Evolutionary conservation across 768 basidiomycete species (phyloP), one percentile per base, ranked within the genome.

Genomic region (Paxillus ammoniavirescens): DNA sequence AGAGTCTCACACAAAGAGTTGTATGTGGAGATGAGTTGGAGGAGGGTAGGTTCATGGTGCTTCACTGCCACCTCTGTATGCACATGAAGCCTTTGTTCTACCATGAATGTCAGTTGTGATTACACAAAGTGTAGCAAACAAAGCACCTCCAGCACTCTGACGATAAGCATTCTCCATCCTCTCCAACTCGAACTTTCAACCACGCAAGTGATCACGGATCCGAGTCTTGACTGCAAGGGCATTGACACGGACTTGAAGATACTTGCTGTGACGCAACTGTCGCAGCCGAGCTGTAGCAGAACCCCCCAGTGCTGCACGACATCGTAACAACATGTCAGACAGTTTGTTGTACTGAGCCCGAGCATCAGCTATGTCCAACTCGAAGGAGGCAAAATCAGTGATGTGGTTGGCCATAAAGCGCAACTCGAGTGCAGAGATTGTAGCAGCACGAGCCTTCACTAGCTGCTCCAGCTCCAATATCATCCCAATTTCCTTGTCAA

Each of bases 1-100:
- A 73, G 42, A 5, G 57, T 42, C 6, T 46, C 46, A 38, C 65
- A 65, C 10, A 69, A 51, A 8, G 55, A 55, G 47, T 73, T 73
- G 56, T 69, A 72, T 10, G 62, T 56, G 0, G 28, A 47, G 0
- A 58, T 66, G 4, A 67, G 26, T 9, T 53, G 48, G 14, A 50
- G 41, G 33, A 73, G 65, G 0, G 48, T 57, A 14, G 68, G 67
- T 26, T 73, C 66, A 15, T 61, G 61, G 1, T 54, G 41, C 23
- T 62, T 61, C 2, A 70, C 54, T 2, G 61, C 56, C 1, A 52
- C 15, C 26, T 67, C 47, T 10, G 65, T 66, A 53, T 70, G 69
- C 1, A 41, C 35, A 9, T 55, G 48, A 7, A 72, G 26, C 38
- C 69, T 69, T 6, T 59, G 31, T 15, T 54, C 30, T n/a, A 61